Conservation (phyloP, 495 filamentous ascomycete genomes). For the Wilcoxina mikolae region DNA sequence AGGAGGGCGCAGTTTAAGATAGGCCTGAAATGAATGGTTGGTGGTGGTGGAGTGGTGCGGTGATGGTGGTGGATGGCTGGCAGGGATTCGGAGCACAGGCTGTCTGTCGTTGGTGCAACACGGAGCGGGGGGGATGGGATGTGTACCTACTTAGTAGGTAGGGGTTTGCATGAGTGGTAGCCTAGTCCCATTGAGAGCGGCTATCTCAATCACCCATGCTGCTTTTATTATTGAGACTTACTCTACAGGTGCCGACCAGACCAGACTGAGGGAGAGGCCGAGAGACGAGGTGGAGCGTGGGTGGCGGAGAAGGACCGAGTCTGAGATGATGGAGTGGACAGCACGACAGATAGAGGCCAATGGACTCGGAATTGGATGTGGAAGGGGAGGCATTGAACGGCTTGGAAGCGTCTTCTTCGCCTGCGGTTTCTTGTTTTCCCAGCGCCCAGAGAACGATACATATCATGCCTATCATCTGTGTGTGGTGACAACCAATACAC, state of each 20-base stretch:
- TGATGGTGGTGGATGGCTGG: neutral
- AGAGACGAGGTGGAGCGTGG: constrained; percentile 8
- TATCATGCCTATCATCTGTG: no score
- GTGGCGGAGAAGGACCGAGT: constrained; percentile 9
- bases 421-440: no score
- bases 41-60: constrained; percentile 8
- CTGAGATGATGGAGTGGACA: no score
- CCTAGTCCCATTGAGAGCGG: no score
- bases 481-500: no score
- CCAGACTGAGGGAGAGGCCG: constrained; percentile 5
- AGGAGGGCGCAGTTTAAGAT: constrained; percentile 19
- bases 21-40: constrained; percentile 7
- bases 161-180: neutral
- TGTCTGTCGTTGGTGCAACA: neutral
- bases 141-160: neutral
- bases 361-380: no score
- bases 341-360: no score
- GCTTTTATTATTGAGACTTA: no score
- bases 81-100: constrained; percentile 6
- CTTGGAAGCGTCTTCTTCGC: no score
- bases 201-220: no score
- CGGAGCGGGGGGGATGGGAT: constrained; percentile 1
- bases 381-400: no score
- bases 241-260: neutral
- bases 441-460: no score